Evolutionary conservation across 192 early-diverging fungal genomes (phyloP).

Genomic region (Pilobolus umbonatus): DNA sequence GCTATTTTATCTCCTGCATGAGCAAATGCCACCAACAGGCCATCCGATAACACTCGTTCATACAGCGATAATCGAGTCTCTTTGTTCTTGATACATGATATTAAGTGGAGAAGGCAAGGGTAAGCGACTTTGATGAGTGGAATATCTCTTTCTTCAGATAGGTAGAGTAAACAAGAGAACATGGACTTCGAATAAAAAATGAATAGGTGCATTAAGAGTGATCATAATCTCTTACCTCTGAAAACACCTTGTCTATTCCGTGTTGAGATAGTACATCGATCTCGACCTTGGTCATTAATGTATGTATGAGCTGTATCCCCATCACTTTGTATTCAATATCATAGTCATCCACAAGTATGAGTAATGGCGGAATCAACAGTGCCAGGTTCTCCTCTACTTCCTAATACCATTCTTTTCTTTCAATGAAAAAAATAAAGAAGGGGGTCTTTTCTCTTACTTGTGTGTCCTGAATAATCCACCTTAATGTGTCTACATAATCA

Average conservation of each 20-base stretch:
- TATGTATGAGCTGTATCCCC: slow-evolving; percentile 13
- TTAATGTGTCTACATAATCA: slow-evolving; percentile 7
- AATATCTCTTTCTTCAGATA: slow-evolving; percentile 13
- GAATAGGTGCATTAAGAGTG: neutral
- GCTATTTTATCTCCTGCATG: slow-evolving; percentile 13
- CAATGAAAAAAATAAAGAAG: neutral
- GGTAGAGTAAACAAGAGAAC: slow-evolving; percentile 15
- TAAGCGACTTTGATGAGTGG: slow-evolving; percentile 10
- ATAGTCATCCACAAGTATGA: slow-evolving; percentile 21
- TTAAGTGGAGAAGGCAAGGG: slow-evolving; percentile 17
- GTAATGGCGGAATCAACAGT: slow-evolving; percentile 11
- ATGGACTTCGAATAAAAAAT: slow-evolving; percentile 12
- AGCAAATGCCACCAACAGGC: neutral
- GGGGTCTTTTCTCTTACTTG: neutral
- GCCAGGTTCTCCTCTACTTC: slow-evolving; percentile 11
- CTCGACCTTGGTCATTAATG: slow-evolving; percentile 16
- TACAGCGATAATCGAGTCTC: neutral
- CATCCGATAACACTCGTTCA: slow-evolving; percentile 13
- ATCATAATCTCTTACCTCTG: slow-evolving; percentile 16
- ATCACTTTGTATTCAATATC: slow-evolving; percentile 17
- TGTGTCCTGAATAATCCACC: slow-evolving; percentile 9
- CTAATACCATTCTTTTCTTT: neutral
- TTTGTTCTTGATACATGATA: neutral
- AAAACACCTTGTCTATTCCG: slow-evolving; percentile 19
- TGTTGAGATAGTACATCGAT: neutral